A percentile compares a stretch with the other conserved stretches of the same genome.
Conservation (phyloP, 2,329 filamentous ascomycete genomes). For the Neonectria coccinea region DNA sequence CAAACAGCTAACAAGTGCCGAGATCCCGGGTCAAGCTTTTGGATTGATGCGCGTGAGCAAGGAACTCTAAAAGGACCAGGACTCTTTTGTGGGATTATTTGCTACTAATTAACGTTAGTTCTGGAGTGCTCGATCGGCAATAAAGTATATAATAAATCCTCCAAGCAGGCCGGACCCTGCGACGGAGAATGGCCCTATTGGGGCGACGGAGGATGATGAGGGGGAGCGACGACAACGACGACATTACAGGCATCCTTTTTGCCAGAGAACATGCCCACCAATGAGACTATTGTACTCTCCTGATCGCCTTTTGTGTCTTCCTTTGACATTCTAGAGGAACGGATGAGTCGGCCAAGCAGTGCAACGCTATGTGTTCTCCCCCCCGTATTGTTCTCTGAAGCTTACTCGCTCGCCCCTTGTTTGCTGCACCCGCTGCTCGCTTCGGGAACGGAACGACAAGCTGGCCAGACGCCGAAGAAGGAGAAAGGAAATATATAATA, state of each 20-base stretch:
- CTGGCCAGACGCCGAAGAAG: neutral
- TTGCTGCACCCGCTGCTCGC: neutral
- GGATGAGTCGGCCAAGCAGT: neutral
- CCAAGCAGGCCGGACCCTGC: conserved; percentile 6
- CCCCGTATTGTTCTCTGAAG: neutral
- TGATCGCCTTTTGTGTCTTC: neutral
- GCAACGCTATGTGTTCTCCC: neutral
- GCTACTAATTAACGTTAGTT: neutral
- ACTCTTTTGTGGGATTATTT: neutral
- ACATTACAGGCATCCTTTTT: neutral
- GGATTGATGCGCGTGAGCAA: neutral
- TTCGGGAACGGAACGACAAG: conserved; percentile 9
- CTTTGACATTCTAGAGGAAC: conserved; percentile 6
- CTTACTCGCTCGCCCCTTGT: neutral
- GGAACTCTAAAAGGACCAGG: neutral
- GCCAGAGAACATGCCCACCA: conserved; percentile 8
- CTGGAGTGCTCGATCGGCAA: neutral
- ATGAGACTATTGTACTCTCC: neutral
- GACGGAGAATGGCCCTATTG: conserved; percentile 14
- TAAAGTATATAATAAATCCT: neutral
- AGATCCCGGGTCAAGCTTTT: neutral
- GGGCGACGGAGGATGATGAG: conserved; percentile 11
- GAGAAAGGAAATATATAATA: no score
- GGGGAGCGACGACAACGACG: no score
- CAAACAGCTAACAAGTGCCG: neutral